Base-by-base conservation (phyloP, 2,329 filamentous ascomycete genomes). In the Colletotrichum ledebouriae region DNA sequence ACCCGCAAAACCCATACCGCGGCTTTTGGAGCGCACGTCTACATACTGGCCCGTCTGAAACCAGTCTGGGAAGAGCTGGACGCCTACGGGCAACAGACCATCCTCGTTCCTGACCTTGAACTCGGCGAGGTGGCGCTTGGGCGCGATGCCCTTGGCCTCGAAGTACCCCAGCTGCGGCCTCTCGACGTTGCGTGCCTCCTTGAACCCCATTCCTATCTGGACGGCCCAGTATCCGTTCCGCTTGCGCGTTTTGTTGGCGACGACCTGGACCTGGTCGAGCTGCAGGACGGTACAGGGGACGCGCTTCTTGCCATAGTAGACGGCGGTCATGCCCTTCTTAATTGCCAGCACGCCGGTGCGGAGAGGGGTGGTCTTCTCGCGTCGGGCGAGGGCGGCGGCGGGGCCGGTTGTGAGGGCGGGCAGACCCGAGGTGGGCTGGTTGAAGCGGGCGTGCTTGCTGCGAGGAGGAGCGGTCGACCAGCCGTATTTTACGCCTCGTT, bases 321-420 rank as follows among this genome's bases (percentile, higher is more conserved):
- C 82, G 69, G 92, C 94, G 49, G 94, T 97, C 93, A 99, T 98
- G 79, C 96, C 96, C 83, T 94, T 95, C 83, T 99, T 99, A 77
- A 90, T 86, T 12, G 92, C 94, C 53, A 99, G 86, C 9, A 93
- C 90, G 34, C 96, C 96, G 2, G 94, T 90, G 33, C 96, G 92
- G 47, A 89, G 75, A 1, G 89, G 89, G 13, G 88, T 87, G 15
- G 87, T 88, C 71, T 82, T 83, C 72, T 84, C 86, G 73, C 84
- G 86, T 55, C 89, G 86, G 79, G 81, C 80, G 68, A 90, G 84
- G 6, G 89, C 88, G 10, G 89, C 89, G 2, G 86, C 87, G 2
- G 87, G 87, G 0, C 88, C 87, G 7, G 85, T 83, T 10, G 86
- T 86, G 53, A 85, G 87, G 4, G 76, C 77, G 2, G 89, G 88